Conservation (phyloP, 495 filamentous ascomycete species). For the Delitschia confertaspora region DNA sequence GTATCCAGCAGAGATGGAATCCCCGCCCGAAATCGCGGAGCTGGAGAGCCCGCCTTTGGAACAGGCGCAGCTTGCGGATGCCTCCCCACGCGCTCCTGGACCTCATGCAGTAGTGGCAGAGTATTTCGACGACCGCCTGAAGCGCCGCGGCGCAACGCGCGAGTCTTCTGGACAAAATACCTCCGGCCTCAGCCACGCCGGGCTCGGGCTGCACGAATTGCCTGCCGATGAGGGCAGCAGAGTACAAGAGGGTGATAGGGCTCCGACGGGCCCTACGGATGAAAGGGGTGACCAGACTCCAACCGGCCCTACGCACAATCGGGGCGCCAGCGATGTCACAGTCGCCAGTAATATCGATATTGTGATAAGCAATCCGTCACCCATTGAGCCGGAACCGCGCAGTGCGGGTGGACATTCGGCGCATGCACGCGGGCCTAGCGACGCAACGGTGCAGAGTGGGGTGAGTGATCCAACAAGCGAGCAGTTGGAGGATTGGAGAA, state of each 20-base stretch:
- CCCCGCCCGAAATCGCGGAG: slow-evolving; percentile 11
- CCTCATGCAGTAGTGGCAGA: background rate
- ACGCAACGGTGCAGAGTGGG: slow-evolving; percentile 12
- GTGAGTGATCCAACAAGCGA: slow-evolving; percentile 15
- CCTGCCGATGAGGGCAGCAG: slow-evolving; percentile 18
- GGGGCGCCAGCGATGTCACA: slow-evolving; percentile 8
- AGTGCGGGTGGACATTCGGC: background rate
- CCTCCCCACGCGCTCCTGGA: background rate
- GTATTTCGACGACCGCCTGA: background rate
- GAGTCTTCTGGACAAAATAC: slow-evolving; percentile 17
- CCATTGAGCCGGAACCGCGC: too few species aligned
- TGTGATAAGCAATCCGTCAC: background rate
- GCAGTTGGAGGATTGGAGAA: slow-evolving; percentile 10
- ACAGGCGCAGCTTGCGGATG: background rate
- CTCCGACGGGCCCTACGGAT: too few species aligned
- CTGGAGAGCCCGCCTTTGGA: slow-evolving; percentile 13
- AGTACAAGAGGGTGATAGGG: too few species aligned
- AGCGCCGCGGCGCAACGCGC: slow-evolving; percentile 14
- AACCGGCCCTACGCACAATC: slow-evolving; percentile 1
- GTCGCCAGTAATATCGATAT: slow-evolving; percentile 9
- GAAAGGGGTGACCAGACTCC: too few species aligned
- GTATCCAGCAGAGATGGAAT: too few species aligned
- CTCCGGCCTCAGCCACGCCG: slow-evolving; percentile 8
- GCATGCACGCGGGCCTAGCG: slow-evolving; percentile 14
- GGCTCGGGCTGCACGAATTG: slow-evolving; percentile 6